Conservation (phyloP, 805 yeast species). For the Metschnikowia proteae region DNA sequence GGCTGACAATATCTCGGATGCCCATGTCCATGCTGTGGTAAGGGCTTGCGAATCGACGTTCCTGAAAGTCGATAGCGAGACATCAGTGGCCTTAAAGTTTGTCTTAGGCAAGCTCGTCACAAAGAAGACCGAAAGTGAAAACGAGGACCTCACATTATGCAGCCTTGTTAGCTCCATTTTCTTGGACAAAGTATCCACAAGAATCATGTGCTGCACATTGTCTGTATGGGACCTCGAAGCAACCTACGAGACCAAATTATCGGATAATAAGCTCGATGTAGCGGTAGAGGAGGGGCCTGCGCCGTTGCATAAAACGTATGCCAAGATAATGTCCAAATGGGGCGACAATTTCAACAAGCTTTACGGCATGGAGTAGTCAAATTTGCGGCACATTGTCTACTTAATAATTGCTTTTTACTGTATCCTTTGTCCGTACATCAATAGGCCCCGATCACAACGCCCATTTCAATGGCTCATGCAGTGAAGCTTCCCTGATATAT, state of each 20-base stretch:
- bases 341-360: slow-evolving; percentile 27
- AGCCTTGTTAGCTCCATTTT: slow-evolving; percentile 16
- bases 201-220: slow-evolving; percentile 33
- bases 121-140: background rate
- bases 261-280: background rate
- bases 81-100: slow-evolving; percentile 5
- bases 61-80: background rate
- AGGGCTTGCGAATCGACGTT: slow-evolving; percentile 2
- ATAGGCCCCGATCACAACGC: background rate
- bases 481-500: background rate
- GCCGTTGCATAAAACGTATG: slow-evolving; percentile 15
- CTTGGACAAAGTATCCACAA: slow-evolving; percentile 23
- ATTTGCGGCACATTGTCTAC: background rate
- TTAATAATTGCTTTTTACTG: background rate
- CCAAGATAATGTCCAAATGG: slow-evolving; percentile 24
- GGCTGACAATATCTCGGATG: background rate
- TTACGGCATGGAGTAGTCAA: slow-evolving; percentile 30
- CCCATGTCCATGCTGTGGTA: slow-evolving; percentile 2
- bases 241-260: slow-evolving; percentile 3
- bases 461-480: background rate
- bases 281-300: background rate
- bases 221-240: slow-evolving; percentile 35
- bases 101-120: background rate
- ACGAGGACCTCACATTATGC: slow-evolving; percentile 9
- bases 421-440: too few species aligned